Base-by-base conservation (phyloP, 805 yeast species). In the Hanseniaspora osmophila region DNA sequence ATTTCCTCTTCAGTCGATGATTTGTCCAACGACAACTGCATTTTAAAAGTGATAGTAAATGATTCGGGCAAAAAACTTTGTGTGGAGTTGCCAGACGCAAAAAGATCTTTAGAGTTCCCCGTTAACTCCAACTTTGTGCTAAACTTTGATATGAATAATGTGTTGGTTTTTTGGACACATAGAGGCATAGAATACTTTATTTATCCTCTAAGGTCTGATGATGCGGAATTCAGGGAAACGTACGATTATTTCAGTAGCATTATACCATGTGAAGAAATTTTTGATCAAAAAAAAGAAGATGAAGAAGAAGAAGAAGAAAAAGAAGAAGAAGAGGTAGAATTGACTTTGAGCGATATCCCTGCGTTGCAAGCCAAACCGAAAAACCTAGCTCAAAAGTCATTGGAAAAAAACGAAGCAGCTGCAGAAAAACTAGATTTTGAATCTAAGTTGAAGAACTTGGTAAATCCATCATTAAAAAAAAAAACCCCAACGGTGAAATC, bases 111-210 rank as follows among this genome's bases (percentile, higher is more conserved):
- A 5, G 52, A 47, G 11, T 44, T 48, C 16, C 51, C 47, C 17
- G 48, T 49, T 15, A 41, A 33, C 10, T 52, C 53, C 18, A 55
- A 53, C 7, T 51, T 54, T 18, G 51, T 51, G 16, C 49, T 48
- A 35, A 45, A 47, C 37, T 57, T 53, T 39, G 60, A 48, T 18
- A 49, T 30, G 6, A 44, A 38, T 13, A 33, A 16, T 19, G 42
- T 39, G 10, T 30, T 33, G 10, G 11, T 42, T 15, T 46, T 41
- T 17, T 40, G 19, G 13, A 41, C 35, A 2, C 37, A 44, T 12
- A 39, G 44, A 2, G 41, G 18, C 5, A 43, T 33, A n/a, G 29
- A 44, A 5, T 41, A 43, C 37, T 33, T 29, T 9, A 10, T 39
- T 37, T 41, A 13, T 16, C 27, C 16, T 30, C 12, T 22, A n/a